Percentiles rank a stretch among this genome's conserved stretches.
phyloP scores from a whole-genome alignment of 352 stramenopile genomes.

The Peronosclerospora sorghi region DNA sequence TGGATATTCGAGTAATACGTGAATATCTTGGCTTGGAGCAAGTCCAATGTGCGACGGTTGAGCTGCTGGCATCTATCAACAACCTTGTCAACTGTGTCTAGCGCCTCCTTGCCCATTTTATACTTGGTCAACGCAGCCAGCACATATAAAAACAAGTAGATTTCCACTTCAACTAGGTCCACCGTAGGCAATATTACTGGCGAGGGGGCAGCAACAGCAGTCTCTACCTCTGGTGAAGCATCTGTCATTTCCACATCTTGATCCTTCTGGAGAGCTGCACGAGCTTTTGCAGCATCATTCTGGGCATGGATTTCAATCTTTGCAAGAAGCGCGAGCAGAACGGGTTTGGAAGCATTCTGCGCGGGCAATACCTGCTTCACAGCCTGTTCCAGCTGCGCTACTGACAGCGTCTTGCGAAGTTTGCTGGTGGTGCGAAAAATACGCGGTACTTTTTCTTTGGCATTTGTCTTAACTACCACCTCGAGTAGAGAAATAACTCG shows the following conservation, averaged over 20 bases:
- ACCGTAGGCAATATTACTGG: slow-evolving; percentile 34
- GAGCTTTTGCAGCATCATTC: slow-evolving; percentile 1
- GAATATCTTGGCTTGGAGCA: slow-evolving; percentile 71
- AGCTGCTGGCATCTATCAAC: slow-evolving; percentile 60
- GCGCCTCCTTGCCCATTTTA: slow-evolving; percentile 41
- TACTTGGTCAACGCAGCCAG: slow-evolving; percentile 65
- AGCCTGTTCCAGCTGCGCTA: slow-evolving; percentile 44
- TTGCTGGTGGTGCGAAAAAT: slow-evolving; percentile 71
- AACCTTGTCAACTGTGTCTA: slow-evolving; percentile 39
- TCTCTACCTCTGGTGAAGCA: slow-evolving; percentile 22
- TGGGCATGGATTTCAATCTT: slow-evolving; percentile 35
- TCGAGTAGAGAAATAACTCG: slow-evolving; percentile 62
- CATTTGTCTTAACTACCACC: slow-evolving; percentile 68
- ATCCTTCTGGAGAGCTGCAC: slow-evolving; percentile 6
- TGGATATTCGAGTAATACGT: slow-evolving; percentile 69
- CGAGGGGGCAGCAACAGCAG: slow-evolving; percentile 2
- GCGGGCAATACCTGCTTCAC: slow-evolving; percentile 51
- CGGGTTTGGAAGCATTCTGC: slow-evolving; percentile 45
- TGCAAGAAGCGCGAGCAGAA: slow-evolving; percentile 39
- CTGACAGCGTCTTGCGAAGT: slow-evolving; percentile 65
- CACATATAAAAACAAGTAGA: slow-evolving; percentile 76
- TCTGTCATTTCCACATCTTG: slow-evolving; percentile 56
- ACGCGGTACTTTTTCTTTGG: slow-evolving; percentile 77
- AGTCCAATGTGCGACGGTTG: slow-evolving; percentile 69
- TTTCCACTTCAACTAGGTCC: slow-evolving; percentile 77